Evolutionary conservation across 495 filamentous ascomycete species (phyloP).

Genomic region (Thozetella sp.): DNA sequence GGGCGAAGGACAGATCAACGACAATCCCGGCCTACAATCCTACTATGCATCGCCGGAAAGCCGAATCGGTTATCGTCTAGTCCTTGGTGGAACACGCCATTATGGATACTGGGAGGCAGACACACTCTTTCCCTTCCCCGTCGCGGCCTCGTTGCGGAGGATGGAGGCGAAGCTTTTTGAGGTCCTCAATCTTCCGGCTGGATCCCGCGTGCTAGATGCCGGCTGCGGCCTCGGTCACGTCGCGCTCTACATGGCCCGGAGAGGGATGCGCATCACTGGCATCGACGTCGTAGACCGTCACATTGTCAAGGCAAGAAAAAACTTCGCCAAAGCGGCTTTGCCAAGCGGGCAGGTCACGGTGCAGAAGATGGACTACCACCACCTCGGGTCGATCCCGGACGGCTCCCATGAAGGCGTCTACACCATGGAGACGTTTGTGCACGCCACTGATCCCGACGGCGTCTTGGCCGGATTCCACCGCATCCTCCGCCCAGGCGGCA

Average conservation of each 20-base stretch:
- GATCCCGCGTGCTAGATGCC: constrained; percentile 49
- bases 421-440: constrained; percentile 62
- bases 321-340: constrained; percentile 37
- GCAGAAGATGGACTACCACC: constrained; percentile 53
- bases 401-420: constrained; percentile 54
- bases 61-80: constrained; percentile 46
- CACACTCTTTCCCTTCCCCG: constrained; percentile 47
- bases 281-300: constrained; percentile 58
- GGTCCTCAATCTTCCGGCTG: constrained; percentile 32
- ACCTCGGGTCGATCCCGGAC: constrained; percentile 38
- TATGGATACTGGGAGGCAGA: constrained; percentile 50
- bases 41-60: constrained; percentile 44
- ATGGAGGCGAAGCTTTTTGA: constrained; percentile 53
- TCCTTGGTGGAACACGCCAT: constrained; percentile 52
- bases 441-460: constrained; percentile 51
- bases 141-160: constrained; percentile 35
- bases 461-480: constrained; percentile 50
- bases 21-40: constrained; percentile 14
- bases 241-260: constrained; percentile 45
- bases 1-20: too few relatives aligned
- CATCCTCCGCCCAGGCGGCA: constrained; percentile 50
- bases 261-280: constrained; percentile 39
- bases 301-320: constrained; percentile 40
- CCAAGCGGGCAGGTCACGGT: constrained; percentile 34
- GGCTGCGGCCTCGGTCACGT: constrained; percentile 55